Evolutionary conservation across 352 stramenopile species (phyloP).

Genomic region (Phytophthora megakarya): DNA sequence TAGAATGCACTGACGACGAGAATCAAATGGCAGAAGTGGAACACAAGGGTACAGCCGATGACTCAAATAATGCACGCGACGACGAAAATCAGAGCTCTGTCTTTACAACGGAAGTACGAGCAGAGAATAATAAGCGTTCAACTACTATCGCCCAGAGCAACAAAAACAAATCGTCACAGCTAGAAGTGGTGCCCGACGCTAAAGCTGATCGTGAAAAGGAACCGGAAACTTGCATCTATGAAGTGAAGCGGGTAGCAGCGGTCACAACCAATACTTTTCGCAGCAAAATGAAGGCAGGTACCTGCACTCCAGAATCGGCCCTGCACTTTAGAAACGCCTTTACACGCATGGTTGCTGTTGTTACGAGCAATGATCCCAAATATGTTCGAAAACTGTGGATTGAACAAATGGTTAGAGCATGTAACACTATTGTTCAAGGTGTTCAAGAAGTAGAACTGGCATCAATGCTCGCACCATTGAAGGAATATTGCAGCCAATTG

Average conservation of each 20-base stretch:
- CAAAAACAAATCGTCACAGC: neutral
- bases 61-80: neutral
- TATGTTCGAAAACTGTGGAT: slow-evolving; percentile 2
- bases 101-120: neutral
- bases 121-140: neutral
- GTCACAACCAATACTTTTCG: neutral
- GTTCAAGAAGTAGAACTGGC: neutral
- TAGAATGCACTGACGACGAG: neutral
- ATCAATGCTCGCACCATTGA: neutral
- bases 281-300: neutral
- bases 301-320: neutral
- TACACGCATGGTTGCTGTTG: neutral
- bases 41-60: neutral
- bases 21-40: neutral
- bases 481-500: neutral
- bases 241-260: neutral
- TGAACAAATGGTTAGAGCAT: slow-evolving; percentile 4
- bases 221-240: neutral
- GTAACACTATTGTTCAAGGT: slow-evolving; percentile 1
- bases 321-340: neutral
- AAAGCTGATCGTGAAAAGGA: neutral
- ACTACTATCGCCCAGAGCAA: neutral
- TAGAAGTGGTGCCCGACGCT: neutral
- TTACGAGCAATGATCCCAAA: slow-evolving; percentile 2
- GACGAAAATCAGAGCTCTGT: neutral